These are phyloP conservation scores for Hemisphaericaspora xylofermentans DNA, from an alignment of 1,139 yeast genomes.

Conservation along the genomic window DNA sequence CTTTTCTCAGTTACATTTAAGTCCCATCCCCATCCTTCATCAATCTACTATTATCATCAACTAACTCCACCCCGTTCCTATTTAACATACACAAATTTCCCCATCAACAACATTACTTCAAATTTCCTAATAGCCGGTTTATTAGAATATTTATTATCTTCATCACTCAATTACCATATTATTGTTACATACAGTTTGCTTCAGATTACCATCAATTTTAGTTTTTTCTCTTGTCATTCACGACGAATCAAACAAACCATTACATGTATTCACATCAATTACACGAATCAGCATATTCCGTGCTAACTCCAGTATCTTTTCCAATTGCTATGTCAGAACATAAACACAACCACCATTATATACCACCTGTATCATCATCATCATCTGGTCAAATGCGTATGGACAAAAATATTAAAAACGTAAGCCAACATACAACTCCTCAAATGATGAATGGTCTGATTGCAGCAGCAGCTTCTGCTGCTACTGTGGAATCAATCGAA, in stretches of 20 bases:
- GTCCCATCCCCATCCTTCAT: no score
- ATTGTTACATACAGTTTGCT: background rate
- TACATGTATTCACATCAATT: slow-evolving; percentile 1
- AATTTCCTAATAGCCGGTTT: background rate
- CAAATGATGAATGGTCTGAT: background rate
- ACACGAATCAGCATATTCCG: slow-evolving; percentile 4
- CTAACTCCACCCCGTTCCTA: no score
- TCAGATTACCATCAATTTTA: background rate
- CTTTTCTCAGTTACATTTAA: no score
- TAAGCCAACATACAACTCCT: background rate
- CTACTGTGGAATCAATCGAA: slow-evolving; percentile 5
- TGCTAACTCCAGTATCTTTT: background rate
- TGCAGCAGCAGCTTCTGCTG: background rate
- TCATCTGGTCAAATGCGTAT: background rate
- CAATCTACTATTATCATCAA: no score
- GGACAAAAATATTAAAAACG: background rate
- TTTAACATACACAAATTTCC: no score
- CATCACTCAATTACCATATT: background rate
- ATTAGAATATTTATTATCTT: background rate
- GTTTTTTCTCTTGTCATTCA: background rate
- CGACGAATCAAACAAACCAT: background rate
- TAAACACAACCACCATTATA: background rate
- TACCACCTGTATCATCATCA: background rate
- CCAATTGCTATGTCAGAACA: slow-evolving; percentile 2
- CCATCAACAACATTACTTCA: no score